Conservation (phyloP, 768 basidiomycete species). For the Psilocybe cyanescens region DNA sequence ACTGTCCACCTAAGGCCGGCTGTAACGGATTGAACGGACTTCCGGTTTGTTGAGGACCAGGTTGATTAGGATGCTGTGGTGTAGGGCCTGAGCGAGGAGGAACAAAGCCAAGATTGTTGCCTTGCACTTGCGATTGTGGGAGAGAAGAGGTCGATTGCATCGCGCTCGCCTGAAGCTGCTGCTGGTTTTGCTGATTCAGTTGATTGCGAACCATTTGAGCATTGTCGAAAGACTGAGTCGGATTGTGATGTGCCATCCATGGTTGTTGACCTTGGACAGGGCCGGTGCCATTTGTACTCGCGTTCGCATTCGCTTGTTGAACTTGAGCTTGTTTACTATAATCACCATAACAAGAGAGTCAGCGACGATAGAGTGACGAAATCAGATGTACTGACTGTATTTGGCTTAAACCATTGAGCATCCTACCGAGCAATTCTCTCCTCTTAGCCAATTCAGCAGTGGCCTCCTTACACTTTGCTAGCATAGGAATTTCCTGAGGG, state of each 20-base stretch:
- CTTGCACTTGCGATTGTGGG: constrained; percentile 21
- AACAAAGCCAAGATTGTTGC: constrained; percentile 21
- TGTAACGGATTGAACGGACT: constrained; percentile 17
- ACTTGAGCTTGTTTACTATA: constrained; percentile 10
- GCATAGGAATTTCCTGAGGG: constrained; percentile 13
- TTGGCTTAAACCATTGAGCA: constrained; percentile 23
- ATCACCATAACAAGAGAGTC: background rate
- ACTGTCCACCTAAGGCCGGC: constrained; percentile 14
- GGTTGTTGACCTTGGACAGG: constrained; percentile 11
- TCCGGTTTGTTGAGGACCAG: constrained; percentile 11
- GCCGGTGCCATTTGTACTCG: background rate
- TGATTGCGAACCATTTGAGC: constrained; percentile 12
- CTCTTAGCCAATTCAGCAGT: constrained; percentile 32
- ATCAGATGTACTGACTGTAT: background rate
- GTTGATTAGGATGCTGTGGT: constrained; percentile 19
- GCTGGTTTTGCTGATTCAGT: constrained; percentile 17
- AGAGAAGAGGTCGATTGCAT: constrained; percentile 28
- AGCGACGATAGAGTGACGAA: background rate
- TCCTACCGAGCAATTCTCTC: constrained; percentile 43
- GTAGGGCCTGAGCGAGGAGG: constrained; percentile 26
- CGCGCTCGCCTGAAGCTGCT: constrained; percentile 28
- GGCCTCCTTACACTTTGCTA: constrained; percentile 21
- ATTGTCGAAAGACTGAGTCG: constrained; percentile 4
- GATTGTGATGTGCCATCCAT: constrained; percentile 14
- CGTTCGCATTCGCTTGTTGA: background rate